Base-by-base conservation (phyloP, 805 yeast species). In the Cyberlindnera maclurae region DNA sequence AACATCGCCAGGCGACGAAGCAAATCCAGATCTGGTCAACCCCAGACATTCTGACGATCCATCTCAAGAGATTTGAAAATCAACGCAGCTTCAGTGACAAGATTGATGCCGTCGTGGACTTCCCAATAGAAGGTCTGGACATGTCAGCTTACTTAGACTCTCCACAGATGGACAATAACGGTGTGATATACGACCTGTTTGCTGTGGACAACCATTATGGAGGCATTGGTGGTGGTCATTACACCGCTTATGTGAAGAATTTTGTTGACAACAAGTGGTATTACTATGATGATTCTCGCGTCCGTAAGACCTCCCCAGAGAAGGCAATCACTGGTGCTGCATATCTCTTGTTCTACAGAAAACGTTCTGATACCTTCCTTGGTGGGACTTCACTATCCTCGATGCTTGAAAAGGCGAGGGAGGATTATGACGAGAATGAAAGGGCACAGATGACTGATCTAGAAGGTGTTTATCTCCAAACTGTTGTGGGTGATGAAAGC, bases 171-270 rank as follows among this genome's bases (percentile, higher is more conserved):
- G 49, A 50, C 35, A 54, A 51, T 4, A 39, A 47, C 31, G 62
- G 59, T 4, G 49, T 60, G n/a, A 55, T 84, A 1, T 90, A 90
- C 59, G 97, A 93, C 56, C 65, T 93, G 45, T 70, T 85, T 51
- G 97, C 93, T 0, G 96, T 93, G 16, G 97, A 89, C 57, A 93
- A 90, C 57, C 98, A 93, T 56, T 88, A 71, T 57, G 98, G 97
- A 36, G 96, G 97, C 1, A 66, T 90, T 15, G 97, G 97, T 1
- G 97, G 97, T 4, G 97, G 98, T 2, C 97, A 93, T 64, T 90
- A 93, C 60, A 93, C 98, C 1, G 84, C 97, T 0, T 82, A 78
- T 52, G 96, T 75, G 1, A 82, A 81, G 57, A 89, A 89, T 54
- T 80, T 77, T 58, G 68, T 76, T 31, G 94, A 85, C 52, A 64